Percentiles rank a stretch among this genome's conserved stretches.
Evolutionary conservation across 306 rosid species (phyloP).

Genomic region (Pachyrhizus erosus): DNA sequence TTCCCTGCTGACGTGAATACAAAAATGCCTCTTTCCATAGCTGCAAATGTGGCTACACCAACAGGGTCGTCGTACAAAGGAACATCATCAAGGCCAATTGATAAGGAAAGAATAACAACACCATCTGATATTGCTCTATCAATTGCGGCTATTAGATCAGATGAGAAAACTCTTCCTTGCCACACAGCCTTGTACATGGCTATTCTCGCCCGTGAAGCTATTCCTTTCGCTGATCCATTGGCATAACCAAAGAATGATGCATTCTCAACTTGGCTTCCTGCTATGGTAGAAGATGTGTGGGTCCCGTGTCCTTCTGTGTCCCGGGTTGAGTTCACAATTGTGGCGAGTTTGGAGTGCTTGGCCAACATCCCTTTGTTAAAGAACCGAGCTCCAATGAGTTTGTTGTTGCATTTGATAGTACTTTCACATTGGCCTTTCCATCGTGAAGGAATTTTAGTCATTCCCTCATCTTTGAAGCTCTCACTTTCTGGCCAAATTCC

Average conservation of each 20-base stretch:
- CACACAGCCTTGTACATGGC: slow-evolving; percentile 72
- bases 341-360: too few species aligned
- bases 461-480: slow-evolving; percentile 38
- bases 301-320: slow-evolving; percentile 67
- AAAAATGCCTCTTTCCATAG: slow-evolving; percentile 61
- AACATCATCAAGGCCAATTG: slow-evolving; percentile 50
- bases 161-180: slow-evolving; percentile 1
- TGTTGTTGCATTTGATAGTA: slow-evolving; percentile 66
- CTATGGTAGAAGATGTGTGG: slow-evolving; percentile 67
- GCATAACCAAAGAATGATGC: slow-evolving; percentile 70
- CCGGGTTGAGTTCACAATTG: not conserved
- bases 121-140: slow-evolving; percentile 72
- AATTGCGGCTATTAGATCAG: slow-evolving; percentile 69
- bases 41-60: slow-evolving; percentile 71
- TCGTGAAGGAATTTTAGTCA: slow-evolving; percentile 55
- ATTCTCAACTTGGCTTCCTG: slow-evolving; percentile 53
- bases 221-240: slow-evolving; percentile 55
- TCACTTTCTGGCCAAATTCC: not conserved
- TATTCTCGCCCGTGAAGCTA: slow-evolving; percentile 62
- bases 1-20: slow-evolving; percentile 72
- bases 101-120: slow-evolving; percentile 67
- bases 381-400: too few species aligned
- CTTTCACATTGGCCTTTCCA: slow-evolving; percentile 70
- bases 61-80: slow-evolving; percentile 61
- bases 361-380: slow-evolving; percentile 59